These are phyloP conservation scores for Rubus idaeus DNA, from an alignment of 306 rosid genomes.

Conservation along the genomic window DNA sequence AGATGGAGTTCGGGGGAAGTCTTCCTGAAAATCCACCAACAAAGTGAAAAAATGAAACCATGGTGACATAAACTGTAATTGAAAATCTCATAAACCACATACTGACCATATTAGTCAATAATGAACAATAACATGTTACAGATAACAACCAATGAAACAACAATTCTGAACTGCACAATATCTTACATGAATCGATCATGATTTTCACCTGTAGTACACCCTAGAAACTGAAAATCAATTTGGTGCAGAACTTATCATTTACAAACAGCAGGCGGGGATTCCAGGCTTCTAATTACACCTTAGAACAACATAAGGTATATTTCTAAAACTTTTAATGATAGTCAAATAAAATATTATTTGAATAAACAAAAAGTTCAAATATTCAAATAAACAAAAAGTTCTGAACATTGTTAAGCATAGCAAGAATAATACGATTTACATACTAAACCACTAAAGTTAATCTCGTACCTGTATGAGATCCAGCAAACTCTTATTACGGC, in stretches of 20 bases:
- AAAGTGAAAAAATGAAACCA: constrained; percentile 11
- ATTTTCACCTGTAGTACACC: neutral
- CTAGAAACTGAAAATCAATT: neutral
- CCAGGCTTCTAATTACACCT: neutral
- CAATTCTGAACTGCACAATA: neutral
- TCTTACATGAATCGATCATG: neutral
- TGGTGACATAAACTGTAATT: neutral
- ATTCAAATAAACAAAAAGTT: neutral
- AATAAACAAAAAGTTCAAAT: constrained; percentile 4
- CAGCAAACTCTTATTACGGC: constrained; percentile 51
- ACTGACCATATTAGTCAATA: neutral
- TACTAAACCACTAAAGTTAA: constrained; percentile 6
- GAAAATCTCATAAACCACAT: neutral
- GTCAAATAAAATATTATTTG: neutral
- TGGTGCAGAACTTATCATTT: neutral
- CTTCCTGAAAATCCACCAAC: constrained; percentile 44
- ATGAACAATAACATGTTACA: constrained; percentile 6
- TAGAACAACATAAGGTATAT: neutral
- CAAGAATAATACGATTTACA: neutral
- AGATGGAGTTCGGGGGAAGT: constrained; percentile 69
- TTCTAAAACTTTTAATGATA: neutral
- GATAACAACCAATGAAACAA: neutral
- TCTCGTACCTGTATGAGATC: constrained; percentile 63
- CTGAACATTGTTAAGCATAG: neutral
- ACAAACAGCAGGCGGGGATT: neutral